Conservation (phyloP, 2,329 filamentous ascomycete species). For the Phialocephala sp. region DNA sequence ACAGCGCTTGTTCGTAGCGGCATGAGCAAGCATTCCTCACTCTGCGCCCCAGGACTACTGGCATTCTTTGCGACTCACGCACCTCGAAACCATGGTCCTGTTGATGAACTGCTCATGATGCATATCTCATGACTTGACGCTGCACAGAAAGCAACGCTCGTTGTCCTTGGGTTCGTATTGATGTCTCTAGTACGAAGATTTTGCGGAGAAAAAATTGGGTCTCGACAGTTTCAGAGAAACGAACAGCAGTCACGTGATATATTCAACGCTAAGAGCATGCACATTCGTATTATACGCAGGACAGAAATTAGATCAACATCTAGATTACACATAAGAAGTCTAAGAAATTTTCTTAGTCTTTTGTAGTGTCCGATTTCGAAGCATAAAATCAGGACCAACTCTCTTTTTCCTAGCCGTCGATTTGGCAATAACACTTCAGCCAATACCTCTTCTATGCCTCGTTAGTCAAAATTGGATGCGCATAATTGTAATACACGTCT, state of each 20-base stretch:
- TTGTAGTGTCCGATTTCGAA: no score
- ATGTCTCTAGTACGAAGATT: background rate
- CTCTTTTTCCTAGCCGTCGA: constrained; percentile 24
- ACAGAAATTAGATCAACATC: no score
- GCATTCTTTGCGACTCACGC: background rate
- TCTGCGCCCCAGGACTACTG: background rate
- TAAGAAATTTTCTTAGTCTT: no score
- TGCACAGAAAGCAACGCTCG: background rate
- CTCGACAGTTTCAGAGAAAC: background rate
- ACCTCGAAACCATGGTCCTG: background rate
- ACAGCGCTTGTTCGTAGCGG: background rate
- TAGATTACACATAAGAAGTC: no score
- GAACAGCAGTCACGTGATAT: background rate
- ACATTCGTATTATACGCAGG: no score
- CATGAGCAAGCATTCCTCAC: background rate
- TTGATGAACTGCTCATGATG: background rate
- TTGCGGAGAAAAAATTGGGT: background rate
- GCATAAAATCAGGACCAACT: constrained; percentile 25
- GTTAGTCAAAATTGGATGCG: constrained; percentile 29
- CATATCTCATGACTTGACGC: background rate
- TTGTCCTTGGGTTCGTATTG: background rate
- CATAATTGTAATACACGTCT: constrained; percentile 34
- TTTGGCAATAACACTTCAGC: constrained; percentile 24
- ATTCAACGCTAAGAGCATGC: no score
- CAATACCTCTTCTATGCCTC: constrained; percentile 28